Base-by-base conservation (phyloP, 179 eudicot genomes). In the Nepenthes alata region DNA sequence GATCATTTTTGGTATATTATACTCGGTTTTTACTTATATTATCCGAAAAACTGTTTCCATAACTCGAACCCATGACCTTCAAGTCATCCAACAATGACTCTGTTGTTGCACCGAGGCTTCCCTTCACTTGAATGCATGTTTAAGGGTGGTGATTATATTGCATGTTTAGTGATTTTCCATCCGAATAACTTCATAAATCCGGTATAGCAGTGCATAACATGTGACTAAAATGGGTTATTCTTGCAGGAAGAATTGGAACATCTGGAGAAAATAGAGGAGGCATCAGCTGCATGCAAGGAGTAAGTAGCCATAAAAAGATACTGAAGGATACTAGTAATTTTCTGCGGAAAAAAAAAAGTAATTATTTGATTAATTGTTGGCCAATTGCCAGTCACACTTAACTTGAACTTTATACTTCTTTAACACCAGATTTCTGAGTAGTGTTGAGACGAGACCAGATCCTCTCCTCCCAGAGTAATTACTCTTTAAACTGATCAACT, bases 231-330 rank as follows among this genome's bases (percentile, higher is more conserved):
- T 7, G 0, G 8, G 6, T 2, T 41, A 3, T 13, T 8, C n/a
- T 8, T 47, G 55, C 79, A 87, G 95, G 85, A 87, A 69, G 95
- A 87, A 77, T 76, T 87, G 67, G 95, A 84, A 55, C 66, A 78
- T 70, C 80, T 84, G 45, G 86, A 80, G n/a, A 77, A 72, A 60
- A 74, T 72, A 72, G 95, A 78, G 63, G 66, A 68, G 55, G 84
- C 84, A 35, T 87, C 90, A 4, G 80, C 81, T 58, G 74, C 73
- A 11, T 84, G 95, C 74, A 80, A 82, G 60, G 90, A 82, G 95
- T 87, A 75, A 84, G 90, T 78, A 75, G 10, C 35, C 61, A 37
- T 54, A 55, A 4, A 54, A 57, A 44, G 11, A 55, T 4, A 11
- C 15, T 13, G 15, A 50, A 10, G 9, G 11, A 60, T 35, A 15